Evolutionary conservation across 148 eudicot genomes (phyloP).

Genomic region (Polygonum maritimum): DNA sequence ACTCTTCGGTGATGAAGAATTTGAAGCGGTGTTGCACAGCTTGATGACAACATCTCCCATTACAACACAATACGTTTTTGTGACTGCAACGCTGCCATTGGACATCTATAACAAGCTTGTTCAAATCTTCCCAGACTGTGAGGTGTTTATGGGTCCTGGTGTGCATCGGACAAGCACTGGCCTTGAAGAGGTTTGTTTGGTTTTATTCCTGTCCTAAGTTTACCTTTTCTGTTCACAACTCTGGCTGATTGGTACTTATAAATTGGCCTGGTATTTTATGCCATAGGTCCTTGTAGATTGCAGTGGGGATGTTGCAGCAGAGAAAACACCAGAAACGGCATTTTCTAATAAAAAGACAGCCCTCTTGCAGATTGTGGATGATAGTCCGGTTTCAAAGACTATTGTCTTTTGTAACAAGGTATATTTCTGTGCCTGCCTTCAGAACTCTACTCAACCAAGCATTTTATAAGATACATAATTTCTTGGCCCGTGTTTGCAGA

Average conservation of each 20-base stretch:
- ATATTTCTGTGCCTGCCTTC: neutral
- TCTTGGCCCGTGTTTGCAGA: slow-evolving; percentile 33
- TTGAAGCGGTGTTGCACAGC: slow-evolving; percentile 65
- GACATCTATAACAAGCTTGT: slow-evolving; percentile 82
- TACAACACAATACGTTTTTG: slow-evolving; percentile 83
- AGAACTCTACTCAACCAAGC: neutral
- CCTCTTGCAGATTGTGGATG: slow-evolving; percentile 63
- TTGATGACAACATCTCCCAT: slow-evolving; percentile 58
- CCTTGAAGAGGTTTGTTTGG: slow-evolving; percentile 73
- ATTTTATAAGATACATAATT: neutral
- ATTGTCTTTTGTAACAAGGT: slow-evolving; percentile 96
- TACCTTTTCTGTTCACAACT: neutral
- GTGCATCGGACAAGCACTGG: slow-evolving; percentile 86
- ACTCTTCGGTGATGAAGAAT: slow-evolving; percentile 80
- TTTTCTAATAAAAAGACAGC: slow-evolving; percentile 81
- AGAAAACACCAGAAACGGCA: slow-evolving; percentile 81
- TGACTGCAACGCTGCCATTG: slow-evolving; percentile 86
- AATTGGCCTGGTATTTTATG: neutral
- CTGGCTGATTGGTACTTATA: neutral
- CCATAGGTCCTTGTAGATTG: slow-evolving; percentile 83
- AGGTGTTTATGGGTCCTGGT: slow-evolving; percentile 93
- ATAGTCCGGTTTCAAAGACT: slow-evolving; percentile 62
- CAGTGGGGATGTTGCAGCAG: slow-evolving; percentile 75
- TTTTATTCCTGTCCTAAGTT: neutral
- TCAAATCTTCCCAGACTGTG: slow-evolving; percentile 80